These are phyloP conservation scores for Agaricus subrufescens DNA, from an alignment of 768 basidiomycete species.

Conservation along the genomic window DNA sequence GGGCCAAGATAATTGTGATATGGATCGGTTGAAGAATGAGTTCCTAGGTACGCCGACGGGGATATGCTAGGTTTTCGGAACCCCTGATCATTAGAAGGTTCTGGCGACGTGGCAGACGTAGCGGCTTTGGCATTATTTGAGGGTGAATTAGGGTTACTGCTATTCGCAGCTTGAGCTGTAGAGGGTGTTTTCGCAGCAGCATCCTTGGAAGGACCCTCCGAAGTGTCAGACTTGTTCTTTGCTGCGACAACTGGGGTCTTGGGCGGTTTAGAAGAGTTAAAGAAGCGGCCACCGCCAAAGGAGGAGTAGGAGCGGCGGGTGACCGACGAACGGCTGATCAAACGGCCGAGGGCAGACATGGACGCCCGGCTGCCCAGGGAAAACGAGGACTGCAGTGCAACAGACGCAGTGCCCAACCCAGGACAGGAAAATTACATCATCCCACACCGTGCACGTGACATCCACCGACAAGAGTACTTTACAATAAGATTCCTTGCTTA, in stretches of 20 bases:
- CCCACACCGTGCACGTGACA: neutral
- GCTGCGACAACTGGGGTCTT: slow-evolving; percentile 38
- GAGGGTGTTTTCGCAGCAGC: slow-evolving; percentile 7
- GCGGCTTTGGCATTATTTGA: slow-evolving; percentile 1
- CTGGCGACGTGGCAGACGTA: slow-evolving; percentile 4
- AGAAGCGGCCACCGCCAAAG: slow-evolving; percentile 70
- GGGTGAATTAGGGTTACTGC: slow-evolving; percentile 10
- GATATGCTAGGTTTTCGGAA: neutral
- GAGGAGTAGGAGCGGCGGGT: slow-evolving; percentile 66
- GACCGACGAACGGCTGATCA: slow-evolving; percentile 43
- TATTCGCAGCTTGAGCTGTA: slow-evolving; percentile 5
- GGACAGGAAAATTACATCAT: neutral
- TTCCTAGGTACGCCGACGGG: slow-evolving; percentile 9
- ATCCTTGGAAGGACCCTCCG: slow-evolving; percentile 8
- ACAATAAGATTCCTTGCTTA: too few species aligned
- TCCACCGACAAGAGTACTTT: too few species aligned
- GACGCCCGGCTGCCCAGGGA: slow-evolving; percentile 3
- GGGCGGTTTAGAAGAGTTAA: slow-evolving; percentile 68
- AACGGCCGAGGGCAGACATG: slow-evolving; percentile 51
- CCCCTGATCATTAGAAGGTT: slow-evolving; percentile 14
- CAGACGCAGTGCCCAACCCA: neutral
- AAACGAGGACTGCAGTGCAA: neutral
- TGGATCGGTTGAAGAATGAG: slow-evolving; percentile 11
- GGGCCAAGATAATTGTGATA: slow-evolving; percentile 17
- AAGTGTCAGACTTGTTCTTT: slow-evolving; percentile 19